These are phyloP conservation scores for Dryadomyces sulphureus DNA, from an alignment of 2,329 filamentous ascomycete species.

Conservation along the genomic window DNA sequence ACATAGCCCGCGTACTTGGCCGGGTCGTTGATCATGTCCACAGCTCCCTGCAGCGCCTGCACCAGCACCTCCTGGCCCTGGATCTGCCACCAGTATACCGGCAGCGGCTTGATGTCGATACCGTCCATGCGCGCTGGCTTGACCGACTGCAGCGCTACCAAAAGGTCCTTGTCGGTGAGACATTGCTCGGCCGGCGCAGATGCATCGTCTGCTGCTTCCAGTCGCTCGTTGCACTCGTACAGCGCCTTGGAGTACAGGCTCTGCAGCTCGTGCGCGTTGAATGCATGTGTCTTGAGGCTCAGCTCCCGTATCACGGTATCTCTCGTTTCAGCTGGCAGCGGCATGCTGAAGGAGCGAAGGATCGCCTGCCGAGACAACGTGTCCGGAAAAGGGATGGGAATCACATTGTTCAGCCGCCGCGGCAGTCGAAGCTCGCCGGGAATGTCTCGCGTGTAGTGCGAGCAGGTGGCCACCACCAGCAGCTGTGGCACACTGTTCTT, in stretches of 20 bases:
- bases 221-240: too few species aligned
- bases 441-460: constrained; percentile 56
- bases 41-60: constrained; percentile 36
- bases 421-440: constrained; percentile 51
- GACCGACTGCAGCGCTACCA: constrained; percentile 51
- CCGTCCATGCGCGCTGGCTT: constrained; percentile 78
- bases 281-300: constrained; percentile 70
- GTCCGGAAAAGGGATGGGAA: constrained; percentile 68
- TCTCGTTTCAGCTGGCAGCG: constrained; percentile 29
- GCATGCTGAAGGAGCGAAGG: constrained; percentile 41
- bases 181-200: constrained; percentile 3
- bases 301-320: constrained; percentile 43
- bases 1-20: constrained; percentile 19
- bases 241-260: constrained; percentile 1
- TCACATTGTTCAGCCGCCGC: constrained; percentile 49
- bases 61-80: constrained; percentile 73
- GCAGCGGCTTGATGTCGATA: constrained; percentile 76
- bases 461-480: constrained; percentile 59
- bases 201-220: not conserved
- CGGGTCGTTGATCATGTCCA: constrained; percentile 20
- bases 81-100: constrained; percentile 74
- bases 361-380: constrained; percentile 58
- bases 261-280: constrained; percentile 56
- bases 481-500: constrained; percentile 30
- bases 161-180: constrained; percentile 36